Evolutionary conservation across 2,329 filamentous ascomycete genomes (phyloP), one percentile per base, ranked within the genome.

Genomic region (Pseudogymnoascus sp.): DNA sequence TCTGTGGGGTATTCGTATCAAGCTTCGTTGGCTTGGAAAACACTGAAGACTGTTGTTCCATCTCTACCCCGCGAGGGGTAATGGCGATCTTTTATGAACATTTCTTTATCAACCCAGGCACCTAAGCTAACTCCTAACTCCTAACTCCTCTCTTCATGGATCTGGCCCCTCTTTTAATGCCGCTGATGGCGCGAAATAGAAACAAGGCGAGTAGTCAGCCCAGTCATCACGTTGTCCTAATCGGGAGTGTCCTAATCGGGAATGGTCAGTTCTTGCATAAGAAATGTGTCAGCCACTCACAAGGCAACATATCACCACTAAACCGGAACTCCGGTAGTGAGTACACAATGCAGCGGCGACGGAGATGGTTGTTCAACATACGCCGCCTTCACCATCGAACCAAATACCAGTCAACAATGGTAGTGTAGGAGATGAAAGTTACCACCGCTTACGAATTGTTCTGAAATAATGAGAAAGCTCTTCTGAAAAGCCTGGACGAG

Each of bases 301-400:
- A 48, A 27, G 21, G 8, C n/a, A 15, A 8, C 13, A 55, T 10
- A 15, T 31, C 8, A 31, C 44, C 25, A 31, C 44, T 15, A 31
- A 55, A 55, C 44, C 44, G 44, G 44, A 55, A 55, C 44, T 55
- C 44, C 44, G 44, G 44, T 27, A 31, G 27, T n/a, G 27, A 55
- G 27, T n/a, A 13, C 13, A 31, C 4, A 31, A 31, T 7, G 27
- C n/a, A 27, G 9, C n/a, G 25, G 7, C 27, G 13, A 10, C 4
- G 44, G 25, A 31, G 25, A 31, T 15, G 25, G 15, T 27, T n/a
- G n/a, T 31, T 38, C 31, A 31, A 17, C 27, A 21, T 4, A 21
- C 21, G 21, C 21, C 21, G 21, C 21, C 21, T 31, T n/a, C 44
- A 48, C 29, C 42, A 48, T 12, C 42, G 27, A 51, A 44, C 44